Percentiles rank a stretch among this genome's conserved stretches.
Conservation (phyloP, 2,329 filamentous ascomycete genomes). For the Colletotrichum echinochloae region DNA sequence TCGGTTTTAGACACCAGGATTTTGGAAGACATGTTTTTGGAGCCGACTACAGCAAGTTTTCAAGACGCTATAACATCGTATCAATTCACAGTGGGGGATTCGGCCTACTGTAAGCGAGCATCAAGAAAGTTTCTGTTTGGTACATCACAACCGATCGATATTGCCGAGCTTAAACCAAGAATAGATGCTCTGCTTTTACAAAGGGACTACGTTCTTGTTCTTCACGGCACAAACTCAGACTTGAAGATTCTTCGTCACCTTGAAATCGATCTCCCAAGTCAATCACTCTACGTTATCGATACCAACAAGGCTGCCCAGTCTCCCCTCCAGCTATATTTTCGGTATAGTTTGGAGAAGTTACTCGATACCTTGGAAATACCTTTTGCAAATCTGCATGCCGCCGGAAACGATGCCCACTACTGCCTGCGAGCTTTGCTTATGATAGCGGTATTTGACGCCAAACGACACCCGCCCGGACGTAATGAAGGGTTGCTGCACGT, state of each 20-base stretch:
- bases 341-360: conserved; percentile 43
- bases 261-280: conserved; percentile 12
- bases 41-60: neutral
- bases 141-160: conserved; percentile 27
- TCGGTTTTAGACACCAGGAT: conserved; percentile 29
- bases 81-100: conserved; percentile 29
- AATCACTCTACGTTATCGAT: conserved; percentile 43
- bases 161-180: conserved; percentile 23
- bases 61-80: conserved; percentile 22
- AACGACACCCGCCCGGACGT: neutral
- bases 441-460: conserved; percentile 36
- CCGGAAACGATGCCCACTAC: conserved; percentile 48
- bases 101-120: conserved; percentile 29
- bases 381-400: conserved; percentile 42
- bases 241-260: conserved; percentile 33
- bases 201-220: conserved; percentile 24
- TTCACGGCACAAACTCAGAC: conserved; percentile 22
- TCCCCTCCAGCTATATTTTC: conserved; percentile 44
- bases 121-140: conserved; percentile 37
- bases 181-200: conserved; percentile 10
- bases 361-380: conserved; percentile 42
- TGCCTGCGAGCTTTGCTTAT: conserved; percentile 40
- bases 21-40: conserved; percentile 1
- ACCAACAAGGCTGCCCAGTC: conserved; percentile 45
- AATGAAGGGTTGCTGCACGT: conserved; percentile 1